A percentile compares a stretch with the other conserved stretches of the same genome.
phyloP scores from a whole-genome alignment of 805 yeast genomes.

The Ogataea paradorogensis region DNA sequence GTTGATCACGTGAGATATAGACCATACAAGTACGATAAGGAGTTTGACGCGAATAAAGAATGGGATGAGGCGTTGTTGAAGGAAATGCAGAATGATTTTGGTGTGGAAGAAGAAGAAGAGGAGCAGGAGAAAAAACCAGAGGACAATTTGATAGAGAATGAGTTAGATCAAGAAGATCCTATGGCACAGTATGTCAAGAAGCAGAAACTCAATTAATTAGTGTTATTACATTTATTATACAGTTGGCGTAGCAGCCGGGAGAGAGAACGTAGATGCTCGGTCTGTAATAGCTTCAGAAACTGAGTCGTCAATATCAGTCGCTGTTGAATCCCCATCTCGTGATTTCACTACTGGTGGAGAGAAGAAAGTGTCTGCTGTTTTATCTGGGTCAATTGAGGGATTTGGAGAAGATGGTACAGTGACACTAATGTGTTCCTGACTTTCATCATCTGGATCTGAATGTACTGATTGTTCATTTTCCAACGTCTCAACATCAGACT shows the following conservation, averaged over 20 bases:
- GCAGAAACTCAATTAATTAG: conserved; percentile 3
- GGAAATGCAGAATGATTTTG: conserved; percentile 48
- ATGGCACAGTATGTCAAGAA: conserved; percentile 31
- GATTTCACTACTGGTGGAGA: conserved; percentile 21
- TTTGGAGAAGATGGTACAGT: neutral
- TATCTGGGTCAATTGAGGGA: conserved; percentile 9
- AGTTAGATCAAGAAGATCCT: conserved; percentile 32
- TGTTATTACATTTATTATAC: conserved; percentile 3
- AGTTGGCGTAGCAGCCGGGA: conserved; percentile 20
- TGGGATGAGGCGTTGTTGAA: conserved; percentile 28
- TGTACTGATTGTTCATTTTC: conserved; percentile 1
- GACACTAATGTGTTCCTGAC: neutral
- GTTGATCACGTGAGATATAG: conserved; percentile 74
- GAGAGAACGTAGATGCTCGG: conserved; percentile 21
- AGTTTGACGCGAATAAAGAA: conserved; percentile 43
- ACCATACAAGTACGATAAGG: conserved; percentile 41
- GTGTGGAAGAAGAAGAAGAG: conserved; percentile 41
- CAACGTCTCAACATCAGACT: neutral
- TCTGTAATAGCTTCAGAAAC: conserved; percentile 4
- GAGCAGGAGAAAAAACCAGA: too few species aligned
- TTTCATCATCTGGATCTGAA: neutral
- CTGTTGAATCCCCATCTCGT: conserved; percentile 7
- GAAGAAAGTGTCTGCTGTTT: conserved; percentile 21
- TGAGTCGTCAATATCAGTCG: neutral
- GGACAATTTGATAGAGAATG: conserved; percentile 4